A percentile compares a stretch with the other conserved stretches of the same genome.
These are phyloP conservation scores for Herpotrichia juniperi DNA, from an alignment of 2,329 filamentous ascomycete genomes.

Conservation along the genomic window DNA sequence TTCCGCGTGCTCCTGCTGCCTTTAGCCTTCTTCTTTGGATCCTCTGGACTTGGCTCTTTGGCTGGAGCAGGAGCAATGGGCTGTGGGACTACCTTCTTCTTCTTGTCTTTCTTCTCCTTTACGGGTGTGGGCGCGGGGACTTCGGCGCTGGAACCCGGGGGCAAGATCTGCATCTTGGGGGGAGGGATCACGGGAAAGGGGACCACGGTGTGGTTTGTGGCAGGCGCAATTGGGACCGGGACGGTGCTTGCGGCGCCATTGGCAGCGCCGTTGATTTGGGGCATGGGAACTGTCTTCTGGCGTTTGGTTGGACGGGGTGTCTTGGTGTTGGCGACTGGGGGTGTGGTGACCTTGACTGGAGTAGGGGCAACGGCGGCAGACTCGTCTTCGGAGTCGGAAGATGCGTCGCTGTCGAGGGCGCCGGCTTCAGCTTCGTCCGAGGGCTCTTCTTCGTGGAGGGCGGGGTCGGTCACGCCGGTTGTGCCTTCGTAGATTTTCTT, in stretches of 20 bases:
- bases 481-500: constrained; percentile 63
- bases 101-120: constrained; percentile 43
- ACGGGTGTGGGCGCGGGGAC: constrained; percentile 20
- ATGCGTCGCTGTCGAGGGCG: constrained; percentile 50
- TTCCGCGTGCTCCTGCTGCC: constrained; percentile 39
- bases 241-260: constrained; percentile 5
- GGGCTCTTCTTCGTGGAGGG: constrained; percentile 49
- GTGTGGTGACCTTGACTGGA: constrained; percentile 43
- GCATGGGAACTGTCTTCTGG: constrained; percentile 38
- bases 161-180: constrained; percentile 13
- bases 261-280: constrained; percentile 33
- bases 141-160: constrained; percentile 15
- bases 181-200: constrained; percentile 25
- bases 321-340: constrained; percentile 36
- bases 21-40: constrained; percentile 44
- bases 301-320: constrained; percentile 45
- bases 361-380: constrained; percentile 29
- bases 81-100: constrained; percentile 31
- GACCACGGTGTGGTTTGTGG: constrained; percentile 22
- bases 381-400: constrained; percentile 38
- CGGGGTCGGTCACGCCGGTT: constrained; percentile 39
- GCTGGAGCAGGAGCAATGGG: constrained; percentile 33
- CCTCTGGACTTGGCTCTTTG: constrained; percentile 37
- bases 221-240: constrained; percentile 7
- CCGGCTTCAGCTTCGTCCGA: constrained; percentile 46